Evolutionary conservation across 1,139 yeast species (phyloP).

Genomic region (Cylindricascospora bacillispora): DNA sequence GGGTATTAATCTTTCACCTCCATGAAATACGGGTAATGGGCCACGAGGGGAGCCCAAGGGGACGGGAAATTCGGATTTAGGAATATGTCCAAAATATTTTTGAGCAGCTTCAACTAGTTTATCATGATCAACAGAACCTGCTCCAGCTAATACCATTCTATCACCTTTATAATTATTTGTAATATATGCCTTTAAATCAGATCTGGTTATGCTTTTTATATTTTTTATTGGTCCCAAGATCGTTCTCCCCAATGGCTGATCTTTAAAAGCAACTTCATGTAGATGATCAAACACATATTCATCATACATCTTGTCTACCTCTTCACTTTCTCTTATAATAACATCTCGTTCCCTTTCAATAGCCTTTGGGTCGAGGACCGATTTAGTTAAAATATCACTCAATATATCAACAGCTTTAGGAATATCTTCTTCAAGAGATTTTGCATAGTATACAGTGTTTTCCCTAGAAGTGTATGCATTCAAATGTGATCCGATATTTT

Average conservation of each 20-base stretch:
- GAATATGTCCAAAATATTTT: constrained; percentile 63
- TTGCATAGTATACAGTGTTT: constrained; percentile 93
- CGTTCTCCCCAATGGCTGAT: constrained; percentile 94
- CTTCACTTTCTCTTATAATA: constrained; percentile 90
- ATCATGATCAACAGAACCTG: constrained; percentile 86
- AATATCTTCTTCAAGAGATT: constrained; percentile 68
- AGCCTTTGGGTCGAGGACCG: constrained; percentile 69
- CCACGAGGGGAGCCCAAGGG: constrained; percentile 68
- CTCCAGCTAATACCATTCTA: constrained; percentile 93
- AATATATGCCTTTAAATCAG: constrained; percentile 70
- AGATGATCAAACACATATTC: constrained; percentile 96
- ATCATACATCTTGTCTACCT: constrained; percentile 95
- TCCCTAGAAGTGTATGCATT: constrained; percentile 97
- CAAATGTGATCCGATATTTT: constrained; percentile 90
- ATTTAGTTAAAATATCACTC: constrained; percentile 78
- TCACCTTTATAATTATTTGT: constrained; percentile 85
- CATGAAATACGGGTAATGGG: constrained; percentile 67
- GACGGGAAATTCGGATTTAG: constrained; percentile 40
- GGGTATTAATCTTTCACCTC: constrained; percentile 76
- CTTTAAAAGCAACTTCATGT: constrained; percentile 82
- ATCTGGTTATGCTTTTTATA: constrained; percentile 64
- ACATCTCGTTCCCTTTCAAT: constrained; percentile 95
- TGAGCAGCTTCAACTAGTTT: constrained; percentile 67
- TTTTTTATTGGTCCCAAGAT: constrained; percentile 89
- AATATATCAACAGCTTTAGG: constrained; percentile 79